These are phyloP conservation scores for Colletotrichum lini DNA, from an alignment of 2,329 filamentous ascomycete species.

Conservation along the genomic window DNA sequence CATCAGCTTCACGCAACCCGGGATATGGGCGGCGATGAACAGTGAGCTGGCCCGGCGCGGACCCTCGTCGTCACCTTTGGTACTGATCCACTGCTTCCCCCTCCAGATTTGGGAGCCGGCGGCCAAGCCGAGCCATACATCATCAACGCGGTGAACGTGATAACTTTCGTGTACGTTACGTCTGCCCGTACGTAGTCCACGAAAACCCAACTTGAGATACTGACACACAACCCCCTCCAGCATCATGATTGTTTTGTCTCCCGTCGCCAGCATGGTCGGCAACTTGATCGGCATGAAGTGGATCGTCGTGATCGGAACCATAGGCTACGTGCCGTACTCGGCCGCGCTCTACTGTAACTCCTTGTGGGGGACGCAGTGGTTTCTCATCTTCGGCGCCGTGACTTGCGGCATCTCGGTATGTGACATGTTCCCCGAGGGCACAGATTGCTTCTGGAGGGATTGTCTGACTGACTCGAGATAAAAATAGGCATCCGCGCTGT, in stretches of 20 bases:
- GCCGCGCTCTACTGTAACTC: slow-evolving; percentile 35
- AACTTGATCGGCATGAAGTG: slow-evolving; percentile 34
- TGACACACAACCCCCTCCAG: background rate
- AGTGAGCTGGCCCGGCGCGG: background rate
- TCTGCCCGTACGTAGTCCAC: background rate
- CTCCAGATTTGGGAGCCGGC: slow-evolving; percentile 24
- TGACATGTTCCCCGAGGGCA: background rate
- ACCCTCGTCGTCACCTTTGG: no score
- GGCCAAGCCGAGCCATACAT: slow-evolving; percentile 35
- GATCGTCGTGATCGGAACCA: slow-evolving; percentile 27
- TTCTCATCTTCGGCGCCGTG: slow-evolving; percentile 28
- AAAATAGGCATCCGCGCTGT: slow-evolving; percentile 51
- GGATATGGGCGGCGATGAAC: slow-evolving; percentile 54
- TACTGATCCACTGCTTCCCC: background rate
- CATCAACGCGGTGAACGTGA: slow-evolving; percentile 27
- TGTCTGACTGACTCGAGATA: background rate
- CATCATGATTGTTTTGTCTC: slow-evolving; percentile 27
- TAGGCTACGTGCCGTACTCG: slow-evolving; percentile 33
- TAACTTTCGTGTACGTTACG: slow-evolving; percentile 33
- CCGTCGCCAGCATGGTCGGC: slow-evolving; percentile 27
- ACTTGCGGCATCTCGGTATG: slow-evolving; percentile 28
- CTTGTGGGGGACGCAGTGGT: slow-evolving; percentile 33
- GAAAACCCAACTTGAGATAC: background rate
- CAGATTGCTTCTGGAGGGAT: background rate
- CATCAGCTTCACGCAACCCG: slow-evolving; percentile 60